phyloP scores from a whole-genome alignment of 352 stramenopile genomes.

The Phytophthora ohioensis region DNA sequence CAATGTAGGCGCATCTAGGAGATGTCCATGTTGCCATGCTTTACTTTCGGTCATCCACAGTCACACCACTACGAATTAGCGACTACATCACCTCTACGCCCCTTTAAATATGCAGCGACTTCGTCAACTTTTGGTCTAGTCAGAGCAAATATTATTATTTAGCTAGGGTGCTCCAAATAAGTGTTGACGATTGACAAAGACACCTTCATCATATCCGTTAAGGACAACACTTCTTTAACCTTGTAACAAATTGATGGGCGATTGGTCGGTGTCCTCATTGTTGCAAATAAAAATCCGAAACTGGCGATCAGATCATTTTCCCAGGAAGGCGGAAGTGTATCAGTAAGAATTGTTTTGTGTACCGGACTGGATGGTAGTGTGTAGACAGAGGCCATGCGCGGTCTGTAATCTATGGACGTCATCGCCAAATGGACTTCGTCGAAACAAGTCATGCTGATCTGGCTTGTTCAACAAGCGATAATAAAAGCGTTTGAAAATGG shows the following conservation, averaged over 20 bases:
- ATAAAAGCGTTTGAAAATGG: background rate
- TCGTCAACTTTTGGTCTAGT: slow-evolving; percentile 4
- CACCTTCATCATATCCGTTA: background rate
- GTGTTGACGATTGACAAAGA: background rate
- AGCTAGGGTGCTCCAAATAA: background rate
- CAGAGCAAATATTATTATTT: slow-evolving; percentile 8
- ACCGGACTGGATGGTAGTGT: background rate
- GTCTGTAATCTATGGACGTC: background rate
- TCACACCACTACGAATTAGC: background rate
- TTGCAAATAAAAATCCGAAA: slow-evolving; percentile 8
- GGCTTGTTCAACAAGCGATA: background rate
- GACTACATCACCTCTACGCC: background rate
- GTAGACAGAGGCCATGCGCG: background rate
- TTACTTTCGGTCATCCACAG: background rate
- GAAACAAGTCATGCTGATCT: slow-evolving; percentile 5
- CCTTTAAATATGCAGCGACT: background rate
- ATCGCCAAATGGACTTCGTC: slow-evolving; percentile 9
- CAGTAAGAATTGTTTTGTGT: slow-evolving; percentile 2
- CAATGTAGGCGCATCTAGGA: background rate
- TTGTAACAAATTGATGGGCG: background rate
- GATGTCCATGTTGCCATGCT: background rate
- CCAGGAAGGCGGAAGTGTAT: slow-evolving; percentile 8
- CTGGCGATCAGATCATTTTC: background rate
- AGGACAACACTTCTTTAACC: background rate
- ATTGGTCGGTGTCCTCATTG: background rate